Evolutionary conservation across 306 rosid genomes (phyloP), one percentile per base, ranked within the genome.

Genomic region (Trichosanthes cucumerina): DNA sequence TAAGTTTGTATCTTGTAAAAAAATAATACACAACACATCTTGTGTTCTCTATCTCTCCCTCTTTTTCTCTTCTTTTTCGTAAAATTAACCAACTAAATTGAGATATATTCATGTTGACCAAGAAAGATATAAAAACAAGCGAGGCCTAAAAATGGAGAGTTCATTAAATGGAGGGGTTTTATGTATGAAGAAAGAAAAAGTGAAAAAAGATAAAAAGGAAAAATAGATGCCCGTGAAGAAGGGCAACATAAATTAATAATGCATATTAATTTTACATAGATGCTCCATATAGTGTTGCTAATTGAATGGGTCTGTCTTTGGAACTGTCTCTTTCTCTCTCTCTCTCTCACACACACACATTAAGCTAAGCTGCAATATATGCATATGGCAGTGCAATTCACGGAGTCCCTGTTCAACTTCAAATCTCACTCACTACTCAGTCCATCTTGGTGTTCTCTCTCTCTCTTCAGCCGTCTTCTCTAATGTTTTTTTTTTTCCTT

Each of bases 371-470:
- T 34, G 47, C 21, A 64, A 65, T n/a, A n/a, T n/a, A n/a, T 4
- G 76, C 52, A 46, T 72, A 46, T 72, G 76, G 43, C 54, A 70
- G 6, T 70, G 58, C 41, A 47, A 9, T 47, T 72, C 77, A 72
- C 77, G 77, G 77, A 72, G 59, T 72, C 58, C 77, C 43, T 47
- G 59, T 72, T 72, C 77, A 47, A 72, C 77, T 47, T 71, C n/a
- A 24, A 71, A 64, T 2, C 23, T 19, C 50, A 43, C 39, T 64
- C 21, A 63, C n/a, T 33, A 43, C 39, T 64, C 21, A 63, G 39
- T 33, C 39, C 43, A 33, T 31, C 9, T 58, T 58, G 65, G 3
- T 23, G 18, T 58, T 24, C 65, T 26, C 65, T 58, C 60, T 56
- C 60, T 62, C 31, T 28, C 8, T 4, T 64, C 72, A 65, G 15